A percentile compares a stretch with the other conserved stretches of the same genome.
Evolutionary conservation across 768 basidiomycete species (phyloP).

Genomic region (Coprinopsis sp.): DNA sequence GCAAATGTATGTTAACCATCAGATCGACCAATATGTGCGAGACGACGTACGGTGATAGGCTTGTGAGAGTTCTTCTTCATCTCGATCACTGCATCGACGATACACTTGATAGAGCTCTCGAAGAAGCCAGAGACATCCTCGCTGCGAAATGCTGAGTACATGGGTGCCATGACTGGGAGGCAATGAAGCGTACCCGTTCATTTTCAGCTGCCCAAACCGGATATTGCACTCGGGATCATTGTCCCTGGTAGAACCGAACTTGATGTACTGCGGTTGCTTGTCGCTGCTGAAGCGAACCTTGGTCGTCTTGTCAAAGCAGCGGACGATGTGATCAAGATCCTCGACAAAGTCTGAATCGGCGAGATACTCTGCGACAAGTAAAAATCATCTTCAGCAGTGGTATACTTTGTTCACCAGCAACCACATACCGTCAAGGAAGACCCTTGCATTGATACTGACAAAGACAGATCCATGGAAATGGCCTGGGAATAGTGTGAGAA

Average conservation of each 20-base stretch:
- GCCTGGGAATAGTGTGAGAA: conserved; percentile 25
- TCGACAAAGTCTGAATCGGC: conserved; percentile 37
- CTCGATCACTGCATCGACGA: conserved; percentile 16
- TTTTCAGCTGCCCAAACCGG: conserved; percentile 43
- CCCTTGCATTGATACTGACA: conserved; percentile 39
- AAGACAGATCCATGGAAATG: conserved; percentile 48
- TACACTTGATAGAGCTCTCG: conserved; percentile 20
- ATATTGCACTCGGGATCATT: conserved; percentile 38
- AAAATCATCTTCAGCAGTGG: not conserved
- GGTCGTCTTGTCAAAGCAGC: conserved; percentile 43
- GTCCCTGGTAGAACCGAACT: conserved; percentile 42
- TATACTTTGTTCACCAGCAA: not conserved
- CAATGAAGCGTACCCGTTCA: conserved; percentile 26
- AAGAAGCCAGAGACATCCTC: conserved; percentile 18
- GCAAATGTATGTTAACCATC: conserved; percentile 5
- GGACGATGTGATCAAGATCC: conserved; percentile 38
- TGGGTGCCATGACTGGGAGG: not conserved
- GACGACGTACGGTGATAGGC: conserved; percentile 23
- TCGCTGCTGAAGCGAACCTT: conserved; percentile 42
- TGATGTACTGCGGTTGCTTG: conserved; percentile 40
- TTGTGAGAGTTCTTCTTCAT: conserved; percentile 18
- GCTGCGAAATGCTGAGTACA: not conserved
- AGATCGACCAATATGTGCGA: not conserved
- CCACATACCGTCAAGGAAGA: conserved; percentile 32
- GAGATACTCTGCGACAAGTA: conserved; percentile 29